Evolutionary conservation across 2,329 filamentous ascomycete species (phyloP), one percentile per base, ranked within the genome.

Genomic region (Cryphonectria nitschkei): DNA sequence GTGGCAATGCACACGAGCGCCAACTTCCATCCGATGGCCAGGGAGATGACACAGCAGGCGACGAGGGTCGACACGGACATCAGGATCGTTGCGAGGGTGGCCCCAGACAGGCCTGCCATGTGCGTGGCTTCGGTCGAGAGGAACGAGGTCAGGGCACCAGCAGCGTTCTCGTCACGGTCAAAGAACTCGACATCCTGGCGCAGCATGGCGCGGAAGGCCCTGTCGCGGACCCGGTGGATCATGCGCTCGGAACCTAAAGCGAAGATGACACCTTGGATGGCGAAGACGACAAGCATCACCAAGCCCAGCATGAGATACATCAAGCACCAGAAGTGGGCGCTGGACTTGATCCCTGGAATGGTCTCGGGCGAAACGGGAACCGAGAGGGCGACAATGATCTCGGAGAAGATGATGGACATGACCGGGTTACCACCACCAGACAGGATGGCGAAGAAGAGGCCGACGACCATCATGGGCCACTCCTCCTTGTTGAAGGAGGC

Each of bases 111-210:
- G 19, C 96, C 95, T 22, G 94, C 92, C 41, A 98, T 86, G 77
- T 97, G 92, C 0, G 94, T 97, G 0, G 95, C 95, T 81, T 97
- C 93, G 0, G 93, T 97, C 2, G 93, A 95, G 16, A 98, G 84
- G 82, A 97, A 96, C 0, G 92, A 93, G 0, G 94, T 97, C 76
- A 99, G 84, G 0, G 94, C 92, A 74, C 96, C 96, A 8, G 94
- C 91, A 8, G 92, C 94, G 79, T 98, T 97, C 79, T 96, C 92
- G 74, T 97, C 93, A 61, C 86, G 87, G 80, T 98, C 96, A 76
- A 98, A 99, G 80, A 95, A 98, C 39, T 90, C 85, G 71, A 98
- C 95, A 74, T 98, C 96, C 81, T 98, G 95, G 74, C 95, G 92
- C 67, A 98, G 88, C 84, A 98, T 94, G 34, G 91, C 87, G 43